Base-by-base conservation (phyloP, 202 grass and related monocot species). In the Zoysia matrella region DNA sequence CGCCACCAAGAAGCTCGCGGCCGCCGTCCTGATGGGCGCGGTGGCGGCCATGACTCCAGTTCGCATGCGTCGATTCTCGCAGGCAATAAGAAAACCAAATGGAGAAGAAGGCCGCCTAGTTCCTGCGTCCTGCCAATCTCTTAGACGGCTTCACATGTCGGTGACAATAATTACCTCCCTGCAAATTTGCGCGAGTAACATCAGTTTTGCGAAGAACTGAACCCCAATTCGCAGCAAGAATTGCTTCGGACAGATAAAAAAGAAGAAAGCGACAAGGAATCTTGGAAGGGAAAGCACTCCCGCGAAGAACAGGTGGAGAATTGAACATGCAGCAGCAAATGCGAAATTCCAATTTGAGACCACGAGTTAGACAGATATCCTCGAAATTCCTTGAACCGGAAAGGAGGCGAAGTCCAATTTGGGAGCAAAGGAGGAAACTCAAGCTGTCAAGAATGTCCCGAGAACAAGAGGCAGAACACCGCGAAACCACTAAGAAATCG, bases 101-200 rank as follows among this genome's bases (percentile, higher is more conserved):
- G 66, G 87, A 73, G 82, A 77, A 43, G 55, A 73, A 22, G 63
- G 40, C 39, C 52, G 60, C 13, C 16, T 22, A 56, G 30, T 72
- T 81, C 45, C 51, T 75, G 70, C 81, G 67, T 72, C 48, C 74
- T 74, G 61, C 7, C 67, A 6, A 65, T 0, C 63, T 77, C 18
- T 79, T 69, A 3, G 58, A 62, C 44, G 44, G 15, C 63, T 89
- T 89, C 80, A 90, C 88, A 93, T 88, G 53, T 86, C 85, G 75
- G 70, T 63, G 72, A 45, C 11, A 50, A 8, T 13, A 12, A 79
- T 66, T 65, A 60, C 48, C 61, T 75, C 30, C 9, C 80, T 86
- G 68, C 69, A 91, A 65, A 72, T 63, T 69, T 22, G 61, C 43
- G 61, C 43, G 47, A 4, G 1, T 30, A 3, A 66, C 30, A 52